These are phyloP conservation scores for Amanita brunnescens DNA, from an alignment of 768 basidiomycete species.

Conservation along the genomic window DNA sequence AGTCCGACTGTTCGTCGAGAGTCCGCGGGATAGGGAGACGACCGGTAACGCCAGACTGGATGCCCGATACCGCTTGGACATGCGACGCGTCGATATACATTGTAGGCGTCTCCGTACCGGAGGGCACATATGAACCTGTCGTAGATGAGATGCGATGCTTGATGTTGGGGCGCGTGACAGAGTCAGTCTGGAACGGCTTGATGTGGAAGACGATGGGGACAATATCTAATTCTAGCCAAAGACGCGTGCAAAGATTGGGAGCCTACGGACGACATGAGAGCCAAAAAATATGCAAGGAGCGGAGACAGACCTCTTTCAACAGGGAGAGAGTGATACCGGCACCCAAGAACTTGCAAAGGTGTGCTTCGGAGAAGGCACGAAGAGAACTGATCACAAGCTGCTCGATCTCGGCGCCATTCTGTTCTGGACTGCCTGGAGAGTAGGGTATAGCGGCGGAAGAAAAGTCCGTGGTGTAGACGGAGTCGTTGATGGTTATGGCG, in stretches of 20 bases:
- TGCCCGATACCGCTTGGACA: conserved; percentile 32
- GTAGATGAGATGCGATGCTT: conserved; percentile 80
- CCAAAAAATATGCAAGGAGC: conserved; percentile 11
- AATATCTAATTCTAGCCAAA: conserved; percentile 79
- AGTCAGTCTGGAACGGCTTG: conserved; percentile 76
- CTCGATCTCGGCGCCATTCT: conserved; percentile 55
- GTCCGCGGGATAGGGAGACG: conserved; percentile 69
- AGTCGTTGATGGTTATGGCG: conserved; percentile 76
- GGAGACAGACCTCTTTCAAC: conserved; percentile 49
- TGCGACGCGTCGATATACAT: conserved; percentile 55
- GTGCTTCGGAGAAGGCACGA: conserved; percentile 64
- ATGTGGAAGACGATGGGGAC: conserved; percentile 84
- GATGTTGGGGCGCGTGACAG: conserved; percentile 66
- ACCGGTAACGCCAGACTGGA: conserved; percentile 38
- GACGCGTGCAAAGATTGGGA: conserved; percentile 77
- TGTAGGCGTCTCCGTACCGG: conserved; percentile 70
- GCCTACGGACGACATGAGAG: conserved; percentile 30
- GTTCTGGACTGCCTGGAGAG: conserved; percentile 38
- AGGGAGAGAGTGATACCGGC: conserved; percentile 68
- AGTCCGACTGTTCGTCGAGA: conserved; percentile 79
- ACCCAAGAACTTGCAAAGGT: conserved; percentile 82
- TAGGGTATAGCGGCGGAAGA: conserved; percentile 49
- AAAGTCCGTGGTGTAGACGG: conserved; percentile 78
- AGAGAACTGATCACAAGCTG: conserved; percentile 53
- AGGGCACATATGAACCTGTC: conserved; percentile 68